A percentile compares a stretch with the other conserved stretches of the same genome.
phyloP scores from a whole-genome alignment of 257 asterid genomes.

The Lantana camara region DNA sequence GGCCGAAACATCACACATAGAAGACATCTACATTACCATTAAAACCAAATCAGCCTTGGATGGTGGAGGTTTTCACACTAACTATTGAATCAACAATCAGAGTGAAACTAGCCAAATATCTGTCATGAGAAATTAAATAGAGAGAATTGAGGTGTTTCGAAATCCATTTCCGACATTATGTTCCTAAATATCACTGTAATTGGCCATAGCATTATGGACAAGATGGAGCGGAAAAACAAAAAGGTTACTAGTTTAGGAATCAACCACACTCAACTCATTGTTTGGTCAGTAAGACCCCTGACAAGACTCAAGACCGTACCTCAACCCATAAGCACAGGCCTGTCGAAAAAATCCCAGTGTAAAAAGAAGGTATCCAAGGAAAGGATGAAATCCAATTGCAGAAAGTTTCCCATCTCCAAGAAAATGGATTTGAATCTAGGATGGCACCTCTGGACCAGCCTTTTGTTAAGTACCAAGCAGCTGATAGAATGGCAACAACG shows the following conservation, averaged over 20 bases:
- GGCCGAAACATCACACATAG: slow-evolving; percentile 78
- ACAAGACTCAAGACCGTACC: slow-evolving; percentile 39
- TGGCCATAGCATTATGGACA: neutral
- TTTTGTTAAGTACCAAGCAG: slow-evolving; percentile 55
- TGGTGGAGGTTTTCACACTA: neutral
- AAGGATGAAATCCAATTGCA: slow-evolving; percentile 42
- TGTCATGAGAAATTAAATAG: neutral
- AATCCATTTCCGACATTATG: neutral
- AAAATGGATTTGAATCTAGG: slow-evolving; percentile 43
- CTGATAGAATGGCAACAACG: slow-evolving; percentile 66
- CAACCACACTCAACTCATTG: neutral
- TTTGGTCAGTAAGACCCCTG: slow-evolving; percentile 1
- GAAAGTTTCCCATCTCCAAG: slow-evolving; percentile 51
- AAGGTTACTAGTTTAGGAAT: neutral
- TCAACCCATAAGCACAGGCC: slow-evolving; percentile 77
- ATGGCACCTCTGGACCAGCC: slow-evolving; percentile 45
- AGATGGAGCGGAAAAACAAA: neutral
- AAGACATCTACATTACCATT: slow-evolving; percentile 45
- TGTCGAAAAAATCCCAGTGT: slow-evolving; percentile 80
- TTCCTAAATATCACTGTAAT: neutral
- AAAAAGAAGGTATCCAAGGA: slow-evolving; percentile 87
- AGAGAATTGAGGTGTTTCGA: neutral
- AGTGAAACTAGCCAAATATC: neutral
- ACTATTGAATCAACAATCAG: neutral
- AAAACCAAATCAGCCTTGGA: slow-evolving; percentile 5